Evolutionary conservation across 1,284 basidiomycete species (phyloP), one percentile per base, ranked within the genome.

Genomic region (Hemileia vastatrix): DNA sequence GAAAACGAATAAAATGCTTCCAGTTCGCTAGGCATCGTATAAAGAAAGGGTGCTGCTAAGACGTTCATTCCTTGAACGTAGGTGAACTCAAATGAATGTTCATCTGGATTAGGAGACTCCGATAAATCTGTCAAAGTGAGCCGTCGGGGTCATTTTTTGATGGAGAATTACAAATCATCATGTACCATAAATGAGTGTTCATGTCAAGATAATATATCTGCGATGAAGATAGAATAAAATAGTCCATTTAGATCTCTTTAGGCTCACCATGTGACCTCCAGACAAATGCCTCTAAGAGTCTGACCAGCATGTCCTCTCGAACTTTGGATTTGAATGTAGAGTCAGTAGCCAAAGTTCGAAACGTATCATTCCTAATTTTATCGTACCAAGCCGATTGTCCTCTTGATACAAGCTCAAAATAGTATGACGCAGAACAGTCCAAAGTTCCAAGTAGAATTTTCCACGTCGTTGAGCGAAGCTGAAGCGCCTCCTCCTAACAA

Each of bases 1-100:
- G 88, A 83, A 73, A 97, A 97, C 77, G 90, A 95, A 65, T 86
- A 88, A 77, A 96, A 98, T 0, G 94, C 94, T 76, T 98, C 94
- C 8, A 97, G 78, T 77, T 98, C 91, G 4, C 89, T 90, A 1
- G 91, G 90, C 84, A 96, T 87, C 8, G 88, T 90, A 75, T 95
- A 97, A 45, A 98, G 81, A 76, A 97, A 97, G 0, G 94, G 94
- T 0, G 94, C 94, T 15, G 92, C 90, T 32, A 98, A 83, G 43
- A 97, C 94, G 76, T 98, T 98, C 92, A 97, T 96, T 36, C 93
- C 59, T 54, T 61, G 59, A 45, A 61, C 59, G 51, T 61, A 61
- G 15, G 59, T 61, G 19, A 61, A 61, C 27, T 59, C 57, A 49
- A 51, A 59, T 1, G 48, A 36, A 21, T 36, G 9, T 6, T 59